These are phyloP conservation scores for Fistulinella prunicolor DNA, from an alignment of 768 basidiomycete species.

Conservation along the genomic window DNA sequence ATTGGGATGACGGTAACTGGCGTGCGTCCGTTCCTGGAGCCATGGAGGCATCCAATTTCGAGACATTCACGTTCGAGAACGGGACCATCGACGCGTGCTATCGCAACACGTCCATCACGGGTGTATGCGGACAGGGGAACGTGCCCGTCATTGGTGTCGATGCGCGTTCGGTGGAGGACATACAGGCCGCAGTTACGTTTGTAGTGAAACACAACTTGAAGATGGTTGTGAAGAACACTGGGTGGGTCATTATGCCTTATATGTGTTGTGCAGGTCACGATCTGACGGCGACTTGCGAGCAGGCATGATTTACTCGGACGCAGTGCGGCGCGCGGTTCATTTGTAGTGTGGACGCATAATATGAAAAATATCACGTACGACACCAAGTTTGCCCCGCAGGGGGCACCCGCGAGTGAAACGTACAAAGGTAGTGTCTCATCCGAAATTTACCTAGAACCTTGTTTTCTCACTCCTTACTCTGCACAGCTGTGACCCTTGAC, in stretches of 20 bases:
- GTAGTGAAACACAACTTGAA: constrained; percentile 19
- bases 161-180: constrained; percentile 20
- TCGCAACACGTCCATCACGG: constrained; percentile 32
- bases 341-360: constrained; percentile 44
- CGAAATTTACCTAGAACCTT: not conserved
- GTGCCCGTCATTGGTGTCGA: constrained; percentile 28
- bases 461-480: constrained; percentile 5
- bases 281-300: not conserved
- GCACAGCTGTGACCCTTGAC: constrained; percentile 31
- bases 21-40: constrained; percentile 40
- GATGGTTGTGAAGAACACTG: constrained; percentile 29
- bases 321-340: constrained; percentile 36
- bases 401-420: constrained; percentile 19
- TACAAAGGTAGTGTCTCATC: constrained; percentile 24
- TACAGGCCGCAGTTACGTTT: constrained; percentile 27
- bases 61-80: constrained; percentile 36
- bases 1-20: constrained; percentile 38
- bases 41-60: constrained; percentile 36
- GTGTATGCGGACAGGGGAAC: constrained; percentile 21
- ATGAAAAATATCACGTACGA: constrained; percentile 39
- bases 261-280: not conserved
- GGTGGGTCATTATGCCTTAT: constrained; percentile 9
- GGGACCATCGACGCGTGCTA: constrained; percentile 40
- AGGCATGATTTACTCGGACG: constrained; percentile 44
- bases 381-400: constrained; percentile 31